phyloP scores from a whole-genome alignment of 1,284 basidiomycete genomes.

The Malassezia sympodialis region DNA sequence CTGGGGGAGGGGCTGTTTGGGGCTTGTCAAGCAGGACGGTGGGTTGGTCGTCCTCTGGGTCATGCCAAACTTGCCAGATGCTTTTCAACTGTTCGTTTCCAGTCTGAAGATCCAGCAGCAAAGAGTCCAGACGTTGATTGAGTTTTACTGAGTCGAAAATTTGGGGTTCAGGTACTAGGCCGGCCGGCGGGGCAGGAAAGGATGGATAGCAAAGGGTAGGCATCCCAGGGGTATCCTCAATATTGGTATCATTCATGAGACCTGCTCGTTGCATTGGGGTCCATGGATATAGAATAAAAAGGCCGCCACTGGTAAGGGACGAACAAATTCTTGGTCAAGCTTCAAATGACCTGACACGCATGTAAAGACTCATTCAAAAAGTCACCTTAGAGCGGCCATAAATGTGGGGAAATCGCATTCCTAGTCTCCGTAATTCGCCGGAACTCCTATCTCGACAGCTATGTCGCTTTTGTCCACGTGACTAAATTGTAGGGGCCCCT shows the following conservation, averaged over 20 bases:
- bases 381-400: not conserved
- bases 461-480: not conserved
- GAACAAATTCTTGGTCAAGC: not conserved
- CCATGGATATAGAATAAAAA: not conserved
- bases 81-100: conserved; percentile 5
- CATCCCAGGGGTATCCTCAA: not conserved
- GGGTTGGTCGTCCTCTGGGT: not conserved
- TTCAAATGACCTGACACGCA: not conserved
- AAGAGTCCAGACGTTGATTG: conserved; percentile 2
- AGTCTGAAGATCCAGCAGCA: conserved; percentile 5
- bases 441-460: not conserved
- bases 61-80: conserved; percentile 14
- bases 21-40: conserved; percentile 10
- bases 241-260: not conserved
- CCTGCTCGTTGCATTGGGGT: not conserved
- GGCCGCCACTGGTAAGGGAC: not conserved
- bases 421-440: not conserved
- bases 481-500: not conserved
- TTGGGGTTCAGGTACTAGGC: not conserved
- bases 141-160: not conserved
- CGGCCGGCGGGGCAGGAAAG: not conserved
- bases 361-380: not conserved
- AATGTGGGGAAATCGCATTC: not conserved
- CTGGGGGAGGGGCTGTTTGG: conserved; percentile 13
- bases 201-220: not conserved